phyloP scores from a whole-genome alignment of 1,139 yeast species.

The Candida sojae region DNA sequence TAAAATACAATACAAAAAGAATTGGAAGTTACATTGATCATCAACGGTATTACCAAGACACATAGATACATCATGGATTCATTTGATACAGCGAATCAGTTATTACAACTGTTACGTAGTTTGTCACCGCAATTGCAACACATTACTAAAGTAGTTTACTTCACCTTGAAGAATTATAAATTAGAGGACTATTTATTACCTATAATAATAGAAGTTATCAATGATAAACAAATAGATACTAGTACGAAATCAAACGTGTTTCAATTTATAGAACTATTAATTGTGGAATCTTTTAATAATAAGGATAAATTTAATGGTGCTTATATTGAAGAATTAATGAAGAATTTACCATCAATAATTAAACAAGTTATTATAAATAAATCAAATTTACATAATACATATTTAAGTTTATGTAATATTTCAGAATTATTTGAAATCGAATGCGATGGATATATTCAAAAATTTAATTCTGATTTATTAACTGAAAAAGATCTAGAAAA shows the following conservation, averaged over 20 bases:
- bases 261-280: constrained; percentile 65
- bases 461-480: constrained; percentile 28
- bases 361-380: constrained; percentile 52
- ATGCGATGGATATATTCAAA: constrained; percentile 25
- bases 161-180: constrained; percentile 59
- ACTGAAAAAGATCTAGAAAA: constrained; percentile 35
- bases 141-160: constrained; percentile 57
- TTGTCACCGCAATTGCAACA: constrained; percentile 65
- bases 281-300: constrained; percentile 36
- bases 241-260: constrained; percentile 67
- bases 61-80: constrained; percentile 57
- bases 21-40: background rate
- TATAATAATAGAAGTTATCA: constrained; percentile 68
- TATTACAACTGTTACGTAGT: constrained; percentile 58
- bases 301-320: constrained; percentile 40
- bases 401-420: constrained; percentile 39
- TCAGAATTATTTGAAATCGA: constrained; percentile 37
- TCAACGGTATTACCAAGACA: background rate
- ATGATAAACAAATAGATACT: constrained; percentile 47
- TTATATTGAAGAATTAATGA: constrained; percentile 48
- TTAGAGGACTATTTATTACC: constrained; percentile 74
- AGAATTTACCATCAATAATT: constrained; percentile 48
- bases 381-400: constrained; percentile 52
- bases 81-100: constrained; percentile 73
- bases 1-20: background rate